phyloP scores from a whole-genome alignment of 768 basidiomycete genomes.

The Mycena rebaudengoi region DNA sequence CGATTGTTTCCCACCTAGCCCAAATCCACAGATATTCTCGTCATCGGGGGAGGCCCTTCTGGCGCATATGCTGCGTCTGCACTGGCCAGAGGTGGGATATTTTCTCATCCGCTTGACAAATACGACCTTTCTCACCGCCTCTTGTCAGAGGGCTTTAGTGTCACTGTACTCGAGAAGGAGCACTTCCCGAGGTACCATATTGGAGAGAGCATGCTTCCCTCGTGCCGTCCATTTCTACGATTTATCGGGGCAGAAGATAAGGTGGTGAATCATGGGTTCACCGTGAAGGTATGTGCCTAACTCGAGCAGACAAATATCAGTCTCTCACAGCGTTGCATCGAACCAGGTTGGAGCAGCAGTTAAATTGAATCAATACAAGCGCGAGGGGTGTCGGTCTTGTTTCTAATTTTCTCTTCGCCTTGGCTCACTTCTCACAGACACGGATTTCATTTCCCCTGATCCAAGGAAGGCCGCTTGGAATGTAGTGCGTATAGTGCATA shows the following conservation, averaged over 20 bases:
- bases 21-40: too few species aligned
- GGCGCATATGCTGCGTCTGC: conserved; percentile 40
- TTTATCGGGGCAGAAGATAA: conserved; percentile 49
- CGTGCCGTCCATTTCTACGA: conserved; percentile 42
- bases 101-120: neutral
- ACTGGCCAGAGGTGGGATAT: neutral
- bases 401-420: neutral
- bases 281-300: conserved; percentile 42
- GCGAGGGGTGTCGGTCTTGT: conserved; percentile 45
- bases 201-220: conserved; percentile 50
- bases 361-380: conserved; percentile 47
- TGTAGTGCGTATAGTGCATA: conserved; percentile 60
- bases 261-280: conserved; percentile 41
- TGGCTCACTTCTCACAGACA: conserved; percentile 44
- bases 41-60: conserved; percentile 39
- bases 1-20: too few species aligned
- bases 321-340: too few species aligned
- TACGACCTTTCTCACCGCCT: neutral
- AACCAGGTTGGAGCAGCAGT: conserved; percentile 49
- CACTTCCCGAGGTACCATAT: conserved; percentile 47
- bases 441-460: conserved; percentile 64
- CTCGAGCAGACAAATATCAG: too few species aligned
- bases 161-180: conserved; percentile 37
- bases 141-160: conserved; percentile 35
- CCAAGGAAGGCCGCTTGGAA: conserved; percentile 65